These are phyloP conservation scores for Solanum appendiculatum DNA, from an alignment of 257 asterid genomes.

Conservation along the genomic window DNA sequence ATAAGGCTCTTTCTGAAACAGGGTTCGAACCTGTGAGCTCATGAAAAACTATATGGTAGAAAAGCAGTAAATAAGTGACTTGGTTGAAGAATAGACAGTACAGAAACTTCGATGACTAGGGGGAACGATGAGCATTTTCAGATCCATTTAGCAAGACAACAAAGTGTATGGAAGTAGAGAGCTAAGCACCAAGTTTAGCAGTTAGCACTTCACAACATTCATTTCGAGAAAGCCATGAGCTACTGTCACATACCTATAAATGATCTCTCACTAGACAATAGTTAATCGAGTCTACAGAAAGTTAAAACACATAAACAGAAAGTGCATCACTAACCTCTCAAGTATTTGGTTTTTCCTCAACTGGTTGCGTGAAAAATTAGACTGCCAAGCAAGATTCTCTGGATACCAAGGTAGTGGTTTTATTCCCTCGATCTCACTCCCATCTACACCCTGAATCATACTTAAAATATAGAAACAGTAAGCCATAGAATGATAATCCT, in stretches of 20 bases:
- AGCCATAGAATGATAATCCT: not conserved
- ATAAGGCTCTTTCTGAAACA: not conserved
- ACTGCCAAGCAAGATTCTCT: slow-evolving; percentile 95
- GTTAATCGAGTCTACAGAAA: not conserved
- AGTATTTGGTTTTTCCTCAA: slow-evolving; percentile 85
- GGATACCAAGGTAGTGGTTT: slow-evolving; percentile 95
- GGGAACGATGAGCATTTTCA: not conserved
- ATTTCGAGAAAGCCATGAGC: not conserved
- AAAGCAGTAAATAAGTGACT: not conserved
- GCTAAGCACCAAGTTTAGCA: not conserved
- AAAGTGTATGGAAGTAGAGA: not conserved
- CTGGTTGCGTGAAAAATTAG: slow-evolving; percentile 84
- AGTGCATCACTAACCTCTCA: slow-evolving; percentile 49
- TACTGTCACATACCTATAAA: not conserved
- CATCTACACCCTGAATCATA: slow-evolving; percentile 55
- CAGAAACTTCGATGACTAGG: not conserved
- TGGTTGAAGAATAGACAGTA: not conserved
- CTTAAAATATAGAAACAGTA: not conserved
- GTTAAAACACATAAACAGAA: not conserved
- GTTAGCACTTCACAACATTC: not conserved
- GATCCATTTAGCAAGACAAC: not conserved
- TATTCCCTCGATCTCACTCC: slow-evolving; percentile 64
- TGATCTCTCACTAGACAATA: not conserved
- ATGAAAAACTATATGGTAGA: not conserved
- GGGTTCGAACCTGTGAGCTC: not conserved